These are phyloP conservation scores for Puccinia sorghi DNA, from an alignment of 1,284 basidiomycete genomes.

Conservation along the genomic window DNA sequence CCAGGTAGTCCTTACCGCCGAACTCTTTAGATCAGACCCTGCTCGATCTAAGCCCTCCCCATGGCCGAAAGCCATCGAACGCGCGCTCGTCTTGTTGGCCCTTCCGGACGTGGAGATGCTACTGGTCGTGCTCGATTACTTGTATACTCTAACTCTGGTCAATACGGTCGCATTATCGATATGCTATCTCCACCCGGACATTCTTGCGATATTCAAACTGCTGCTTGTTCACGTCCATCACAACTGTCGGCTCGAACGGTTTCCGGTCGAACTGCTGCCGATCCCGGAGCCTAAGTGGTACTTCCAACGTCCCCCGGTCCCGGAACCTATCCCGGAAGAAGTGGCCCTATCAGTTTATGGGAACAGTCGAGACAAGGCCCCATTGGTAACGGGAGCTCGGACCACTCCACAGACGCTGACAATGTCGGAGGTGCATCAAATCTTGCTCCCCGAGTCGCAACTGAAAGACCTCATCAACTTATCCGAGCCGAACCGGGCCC, in stretches of 20 bases:
- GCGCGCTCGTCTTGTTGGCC: conserved; percentile 28
- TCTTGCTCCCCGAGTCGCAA: conserved; percentile 19
- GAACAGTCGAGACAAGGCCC: not conserved
- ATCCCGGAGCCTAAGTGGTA: conserved; percentile 24
- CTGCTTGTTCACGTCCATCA: conserved; percentile 25
- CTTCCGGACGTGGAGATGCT: conserved; percentile 31
- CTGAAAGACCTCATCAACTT: conserved; percentile 19
- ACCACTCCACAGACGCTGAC: conserved; percentile 24
- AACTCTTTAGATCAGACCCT: not conserved
- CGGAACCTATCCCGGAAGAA: not conserved
- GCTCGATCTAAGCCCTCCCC: not conserved
- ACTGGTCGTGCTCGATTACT: conserved; percentile 35
- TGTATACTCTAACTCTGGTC: conserved; percentile 25
- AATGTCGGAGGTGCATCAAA: conserved; percentile 31
- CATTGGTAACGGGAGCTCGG: not conserved
- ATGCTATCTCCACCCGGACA: not conserved
- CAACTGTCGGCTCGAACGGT: conserved; percentile 18
- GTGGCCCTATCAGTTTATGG: not conserved
- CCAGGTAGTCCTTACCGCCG: not conserved
- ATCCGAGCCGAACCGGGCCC: conserved; percentile 30
- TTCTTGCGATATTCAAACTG: conserved; percentile 15
- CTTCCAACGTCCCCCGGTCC: conserved; percentile 11
- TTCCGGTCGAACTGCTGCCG: conserved; percentile 9
- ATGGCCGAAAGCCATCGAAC: conserved; percentile 19
- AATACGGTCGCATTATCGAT: conserved; percentile 1